Evolutionary conservation across 2,329 filamentous ascomycete species (phyloP).

Genomic region (Nemania sp.): DNA sequence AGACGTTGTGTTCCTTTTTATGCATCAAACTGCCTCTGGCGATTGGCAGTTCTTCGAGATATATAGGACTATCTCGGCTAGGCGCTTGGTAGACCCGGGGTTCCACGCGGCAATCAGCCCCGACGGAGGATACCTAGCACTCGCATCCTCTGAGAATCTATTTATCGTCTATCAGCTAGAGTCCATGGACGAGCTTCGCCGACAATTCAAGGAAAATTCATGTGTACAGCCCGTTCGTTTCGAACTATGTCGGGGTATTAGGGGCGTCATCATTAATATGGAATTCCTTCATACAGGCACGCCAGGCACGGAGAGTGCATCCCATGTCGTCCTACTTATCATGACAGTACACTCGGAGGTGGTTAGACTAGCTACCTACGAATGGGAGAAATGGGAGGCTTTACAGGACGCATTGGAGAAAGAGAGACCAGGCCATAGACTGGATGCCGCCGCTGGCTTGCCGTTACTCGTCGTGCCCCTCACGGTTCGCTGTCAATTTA

Average conservation of each 20-base stretch:
- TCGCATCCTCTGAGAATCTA: slow-evolving; percentile 70
- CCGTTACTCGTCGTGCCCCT: slow-evolving; percentile 75
- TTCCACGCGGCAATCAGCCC: slow-evolving; percentile 78
- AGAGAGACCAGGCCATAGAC: slow-evolving; percentile 54
- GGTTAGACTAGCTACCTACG: slow-evolving; percentile 60
- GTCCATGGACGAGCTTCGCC: slow-evolving; percentile 54
- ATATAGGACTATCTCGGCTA: slow-evolving; percentile 62
- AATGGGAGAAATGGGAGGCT: slow-evolving; percentile 61
- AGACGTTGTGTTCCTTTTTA: slow-evolving; percentile 77
- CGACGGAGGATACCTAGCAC: slow-evolving; percentile 68
- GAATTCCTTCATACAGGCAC: slow-evolving; percentile 78
- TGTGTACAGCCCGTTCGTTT: slow-evolving; percentile 62
- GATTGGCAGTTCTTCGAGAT: slow-evolving; percentile 64
- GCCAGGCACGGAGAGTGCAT: slow-evolving; percentile 66
- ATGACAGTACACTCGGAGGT: slow-evolving; percentile 55
- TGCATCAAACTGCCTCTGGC: slow-evolving; percentile 52
- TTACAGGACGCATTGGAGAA: slow-evolving; percentile 51
- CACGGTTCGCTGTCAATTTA: slow-evolving; percentile 70
- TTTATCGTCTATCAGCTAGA: slow-evolving; percentile 76
- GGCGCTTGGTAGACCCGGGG: slow-evolving; percentile 59
- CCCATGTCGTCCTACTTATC: slow-evolving; percentile 77
- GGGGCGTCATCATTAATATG: slow-evolving; percentile 81
- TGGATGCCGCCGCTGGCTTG: slow-evolving; percentile 59
- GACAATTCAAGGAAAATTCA: slow-evolving; percentile 51
- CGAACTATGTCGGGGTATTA: slow-evolving; percentile 52